phyloP scores from a whole-genome alignment of 1,139 yeast genomes.

The Saccharomyces uvarum region DNA sequence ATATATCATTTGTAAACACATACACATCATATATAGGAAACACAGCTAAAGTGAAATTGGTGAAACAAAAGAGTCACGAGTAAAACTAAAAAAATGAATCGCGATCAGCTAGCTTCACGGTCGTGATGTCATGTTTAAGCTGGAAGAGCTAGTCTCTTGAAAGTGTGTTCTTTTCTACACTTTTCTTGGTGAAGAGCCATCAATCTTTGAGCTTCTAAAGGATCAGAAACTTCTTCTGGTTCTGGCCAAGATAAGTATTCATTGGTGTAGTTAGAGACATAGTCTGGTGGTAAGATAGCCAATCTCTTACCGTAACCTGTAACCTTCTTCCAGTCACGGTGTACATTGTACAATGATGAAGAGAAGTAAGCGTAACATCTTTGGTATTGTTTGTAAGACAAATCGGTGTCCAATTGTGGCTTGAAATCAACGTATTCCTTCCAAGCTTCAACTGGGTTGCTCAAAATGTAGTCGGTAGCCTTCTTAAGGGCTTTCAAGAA shows the following conservation, averaged over 20 bases:
- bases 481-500: conserved; percentile 44
- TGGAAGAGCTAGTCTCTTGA: too few species aligned
- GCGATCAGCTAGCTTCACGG: not conserved
- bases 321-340: too few species aligned
- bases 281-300: too few species aligned
- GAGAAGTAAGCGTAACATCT: conserved; percentile 52
- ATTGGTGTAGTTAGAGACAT: too few species aligned
- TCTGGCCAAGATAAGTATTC: too few species aligned
- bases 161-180: too few species aligned
- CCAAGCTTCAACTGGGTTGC: conserved; percentile 42
- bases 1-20: not conserved
- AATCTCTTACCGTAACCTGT: too few species aligned
- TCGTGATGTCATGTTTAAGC: not conserved
- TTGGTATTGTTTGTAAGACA: conserved; percentile 43
- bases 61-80: not conserved
- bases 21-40: not conserved
- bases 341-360: too few species aligned
- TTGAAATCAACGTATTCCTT: conserved; percentile 42
- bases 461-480: conserved; percentile 44
- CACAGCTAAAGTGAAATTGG: not conserved
- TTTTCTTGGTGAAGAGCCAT: too few species aligned
- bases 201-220: too few species aligned
- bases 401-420: conserved; percentile 40
- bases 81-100: not conserved
- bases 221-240: too few species aligned